These are phyloP conservation scores for Penicillium roqueforti DNA, from an alignment of 495 filamentous ascomycete genomes.

Conservation along the genomic window DNA sequence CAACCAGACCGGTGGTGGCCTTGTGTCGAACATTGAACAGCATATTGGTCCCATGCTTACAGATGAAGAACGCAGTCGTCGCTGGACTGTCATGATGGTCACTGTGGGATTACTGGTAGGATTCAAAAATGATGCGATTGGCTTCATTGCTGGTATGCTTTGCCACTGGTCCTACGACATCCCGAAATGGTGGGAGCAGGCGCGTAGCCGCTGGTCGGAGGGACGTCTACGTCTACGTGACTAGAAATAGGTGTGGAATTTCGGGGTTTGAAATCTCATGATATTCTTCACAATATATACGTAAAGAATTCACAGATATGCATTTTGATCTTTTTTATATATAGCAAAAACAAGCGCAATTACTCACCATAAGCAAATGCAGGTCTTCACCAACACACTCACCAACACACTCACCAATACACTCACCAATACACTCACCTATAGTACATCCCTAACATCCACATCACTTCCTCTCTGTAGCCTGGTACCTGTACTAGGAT, in stretches of 20 bases:
- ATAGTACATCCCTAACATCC: constrained; percentile 19
- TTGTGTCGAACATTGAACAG: constrained; percentile 40
- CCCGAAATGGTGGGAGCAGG: constrained; percentile 29
- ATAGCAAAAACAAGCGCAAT: too few species aligned
- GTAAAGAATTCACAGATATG: not conserved
- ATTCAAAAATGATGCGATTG: constrained; percentile 85
- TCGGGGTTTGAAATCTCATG: not conserved
- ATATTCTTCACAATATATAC: not conserved
- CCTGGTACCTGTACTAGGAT: constrained; percentile 19
- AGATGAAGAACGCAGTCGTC: constrained; percentile 59
- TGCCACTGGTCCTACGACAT: constrained; percentile 56
- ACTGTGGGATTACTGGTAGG: constrained; percentile 76
- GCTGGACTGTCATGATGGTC: constrained; percentile 84
- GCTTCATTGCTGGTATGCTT: constrained; percentile 75
- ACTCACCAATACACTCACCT: not conserved
- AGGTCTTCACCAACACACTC: too few species aligned
- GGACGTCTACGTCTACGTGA: constrained; percentile 29
- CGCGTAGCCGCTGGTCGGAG: constrained; percentile 28
- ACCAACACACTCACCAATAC: constrained; percentile 1
- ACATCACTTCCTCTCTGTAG: constrained; percentile 17
- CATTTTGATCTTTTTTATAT: not conserved
- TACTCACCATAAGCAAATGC: too few species aligned
- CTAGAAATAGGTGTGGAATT: not conserved
- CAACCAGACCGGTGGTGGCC: constrained; percentile 20
- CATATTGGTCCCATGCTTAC: constrained; percentile 40